phyloP scores from a whole-genome alignment of 1,139 yeast genomes.

The Suhomyces bolitotheri region DNA sequence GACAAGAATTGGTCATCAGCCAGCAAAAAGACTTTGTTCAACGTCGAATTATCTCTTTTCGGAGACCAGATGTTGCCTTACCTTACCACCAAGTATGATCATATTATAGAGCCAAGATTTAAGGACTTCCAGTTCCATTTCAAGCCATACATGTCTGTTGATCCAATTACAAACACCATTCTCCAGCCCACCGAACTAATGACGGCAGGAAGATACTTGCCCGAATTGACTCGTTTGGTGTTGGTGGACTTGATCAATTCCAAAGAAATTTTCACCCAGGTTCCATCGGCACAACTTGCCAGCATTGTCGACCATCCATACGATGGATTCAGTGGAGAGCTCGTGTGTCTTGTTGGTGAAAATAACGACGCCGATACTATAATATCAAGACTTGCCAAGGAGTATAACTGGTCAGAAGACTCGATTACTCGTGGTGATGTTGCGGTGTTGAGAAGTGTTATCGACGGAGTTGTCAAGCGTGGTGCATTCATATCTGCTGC shows the following conservation, averaged over 20 bases:
- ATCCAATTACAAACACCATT: constrained; percentile 30
- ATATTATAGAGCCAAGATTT: constrained; percentile 38
- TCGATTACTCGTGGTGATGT: constrained; percentile 29
- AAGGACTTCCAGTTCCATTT: constrained; percentile 24
- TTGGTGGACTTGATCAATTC: constrained; percentile 34
- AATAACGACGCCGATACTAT: constrained; percentile 24
- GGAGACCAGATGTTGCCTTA: constrained; percentile 34
- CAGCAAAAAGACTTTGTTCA: constrained; percentile 28
- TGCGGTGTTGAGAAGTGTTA: constrained; percentile 27
- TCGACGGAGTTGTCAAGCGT: constrained; percentile 34
- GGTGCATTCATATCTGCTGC: constrained; percentile 46
- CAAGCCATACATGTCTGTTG: constrained; percentile 36
- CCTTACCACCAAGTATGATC: constrained; percentile 41
- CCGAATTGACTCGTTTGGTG: constrained; percentile 50
- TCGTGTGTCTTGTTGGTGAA: constrained; percentile 41
- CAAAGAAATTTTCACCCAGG: constrained; percentile 32
- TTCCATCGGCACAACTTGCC: constrained; percentile 12
- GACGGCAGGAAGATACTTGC: constrained; percentile 58
- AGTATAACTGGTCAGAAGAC: constrained; percentile 25
- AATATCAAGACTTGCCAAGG: constrained; percentile 21
- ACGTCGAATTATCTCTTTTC: constrained; percentile 44
- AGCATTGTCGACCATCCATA: constrained; percentile 20
- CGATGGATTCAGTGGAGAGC: constrained; percentile 44
- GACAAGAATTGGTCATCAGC: constrained; percentile 25
- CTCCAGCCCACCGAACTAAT: constrained; percentile 58